Conservation (phyloP, 2,329 filamentous ascomycete species). For the Colletotrichum echinochloae region DNA sequence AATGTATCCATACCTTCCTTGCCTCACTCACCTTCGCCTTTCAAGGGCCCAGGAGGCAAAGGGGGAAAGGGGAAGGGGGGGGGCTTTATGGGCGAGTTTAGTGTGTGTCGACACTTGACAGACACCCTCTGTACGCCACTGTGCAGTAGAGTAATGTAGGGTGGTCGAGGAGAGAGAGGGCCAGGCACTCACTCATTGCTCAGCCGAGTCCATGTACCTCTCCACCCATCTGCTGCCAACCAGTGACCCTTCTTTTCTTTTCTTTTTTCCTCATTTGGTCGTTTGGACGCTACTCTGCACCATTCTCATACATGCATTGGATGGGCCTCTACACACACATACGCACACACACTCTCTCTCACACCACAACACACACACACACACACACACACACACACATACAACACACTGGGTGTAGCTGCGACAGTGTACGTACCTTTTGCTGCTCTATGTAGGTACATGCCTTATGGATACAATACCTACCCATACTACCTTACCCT, state of each 20-base stretch:
- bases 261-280: neutral
- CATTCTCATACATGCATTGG: slow-evolving; percentile 10
- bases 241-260: slow-evolving; percentile 1
- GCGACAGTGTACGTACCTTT: slow-evolving; percentile 8
- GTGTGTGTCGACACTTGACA: slow-evolving; percentile 11
- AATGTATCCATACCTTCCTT: slow-evolving; percentile 13
- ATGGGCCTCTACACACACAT: slow-evolving; percentile 1
- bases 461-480: slow-evolving; percentile 4
- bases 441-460: neutral
- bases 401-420: neutral
- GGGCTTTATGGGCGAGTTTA: slow-evolving; percentile 3
- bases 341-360: neutral
- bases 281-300: slow-evolving; percentile 13
- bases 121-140: slow-evolving; percentile 21
- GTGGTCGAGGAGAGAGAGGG: slow-evolving; percentile 1
- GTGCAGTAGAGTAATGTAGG: slow-evolving; percentile 23
- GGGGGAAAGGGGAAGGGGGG: neutral
- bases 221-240: slow-evolving; percentile 6
- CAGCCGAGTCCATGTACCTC: slow-evolving; percentile 13
- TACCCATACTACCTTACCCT: neutral
- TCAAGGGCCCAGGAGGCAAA: slow-evolving; percentile 7
- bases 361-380: neutral
- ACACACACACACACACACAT: neutral
- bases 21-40: slow-evolving; percentile 2
- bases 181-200: neutral